A percentile compares a stretch with the other conserved stretches of the same genome.
These are phyloP conservation scores for Acacia pycnantha DNA, from an alignment of 331 rosid genomes.

Conservation along the genomic window DNA sequence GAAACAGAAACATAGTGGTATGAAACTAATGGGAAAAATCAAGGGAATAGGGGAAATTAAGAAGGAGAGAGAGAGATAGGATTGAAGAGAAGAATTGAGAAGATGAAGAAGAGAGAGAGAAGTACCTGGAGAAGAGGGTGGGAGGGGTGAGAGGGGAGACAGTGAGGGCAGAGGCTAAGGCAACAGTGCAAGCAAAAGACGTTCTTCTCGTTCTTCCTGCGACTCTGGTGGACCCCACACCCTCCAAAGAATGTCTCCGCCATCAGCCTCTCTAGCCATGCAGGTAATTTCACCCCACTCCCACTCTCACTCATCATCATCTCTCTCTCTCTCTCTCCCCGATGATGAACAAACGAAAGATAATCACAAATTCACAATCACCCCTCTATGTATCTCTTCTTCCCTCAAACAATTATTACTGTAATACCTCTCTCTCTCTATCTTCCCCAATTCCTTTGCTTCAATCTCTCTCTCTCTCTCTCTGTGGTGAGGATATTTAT, in stretches of 20 bases:
- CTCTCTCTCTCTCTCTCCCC: conserved; percentile 9
- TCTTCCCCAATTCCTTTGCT: neutral
- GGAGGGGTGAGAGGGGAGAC: conserved; percentile 68
- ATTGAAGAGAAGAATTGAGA: neutral
- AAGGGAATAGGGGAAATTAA: neutral
- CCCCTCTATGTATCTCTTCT: neutral
- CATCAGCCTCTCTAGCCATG: conserved; percentile 90
- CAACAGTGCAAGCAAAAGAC: conserved; percentile 89
- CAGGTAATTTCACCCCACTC: conserved; percentile 53
- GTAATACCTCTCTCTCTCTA: neutral
- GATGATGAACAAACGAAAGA: neutral
- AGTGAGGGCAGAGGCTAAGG: conserved; percentile 92
- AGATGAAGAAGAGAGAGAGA: neutral
- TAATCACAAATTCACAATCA: neutral
- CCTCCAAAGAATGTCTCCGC: conserved; percentile 91
- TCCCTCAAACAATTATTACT: neutral
- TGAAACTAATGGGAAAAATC: neutral
- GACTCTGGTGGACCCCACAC: conserved; percentile 85
- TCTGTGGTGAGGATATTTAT: conserved; percentile 18
- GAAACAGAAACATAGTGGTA: neutral
- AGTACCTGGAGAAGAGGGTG: conserved; percentile 97
- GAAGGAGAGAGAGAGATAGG: neutral
- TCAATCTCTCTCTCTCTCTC: neutral
- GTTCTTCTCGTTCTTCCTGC: conserved; percentile 95
- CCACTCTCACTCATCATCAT: conserved; percentile 24